Evolutionary conservation across 2,329 filamentous ascomycete genomes (phyloP).

Genomic region (Cercospora nicotianae): DNA sequence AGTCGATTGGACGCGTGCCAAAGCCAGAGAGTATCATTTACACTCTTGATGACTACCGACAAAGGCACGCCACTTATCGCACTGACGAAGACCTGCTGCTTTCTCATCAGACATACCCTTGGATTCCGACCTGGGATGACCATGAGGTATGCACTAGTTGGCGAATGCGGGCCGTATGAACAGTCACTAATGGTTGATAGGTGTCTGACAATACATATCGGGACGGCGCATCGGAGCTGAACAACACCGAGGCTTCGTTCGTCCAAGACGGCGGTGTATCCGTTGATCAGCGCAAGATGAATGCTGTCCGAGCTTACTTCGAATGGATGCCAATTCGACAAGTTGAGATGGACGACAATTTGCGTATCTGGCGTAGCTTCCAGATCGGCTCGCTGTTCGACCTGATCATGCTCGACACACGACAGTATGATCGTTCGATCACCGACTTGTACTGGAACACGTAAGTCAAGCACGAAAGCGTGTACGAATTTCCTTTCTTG

Average conservation of each 20-base stretch:
- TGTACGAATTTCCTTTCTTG: too few relatives aligned
- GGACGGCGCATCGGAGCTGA: conserved; percentile 60
- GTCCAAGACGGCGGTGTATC: conserved; percentile 57
- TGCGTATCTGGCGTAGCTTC: conserved; percentile 68
- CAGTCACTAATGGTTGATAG: too few relatives aligned
- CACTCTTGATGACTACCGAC: conserved; percentile 61
- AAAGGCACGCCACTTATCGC: conserved; percentile 58
- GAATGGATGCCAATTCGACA: conserved; percentile 60
- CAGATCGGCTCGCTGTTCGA: conserved; percentile 66
- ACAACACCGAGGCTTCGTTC: conserved; percentile 69
- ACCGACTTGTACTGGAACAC: conserved; percentile 51
- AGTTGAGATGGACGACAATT: conserved; percentile 67
- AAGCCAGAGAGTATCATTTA: conserved; percentile 55
- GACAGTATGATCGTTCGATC: conserved; percentile 67
- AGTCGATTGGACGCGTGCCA: conserved; percentile 54
- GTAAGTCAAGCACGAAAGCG: too few relatives aligned
- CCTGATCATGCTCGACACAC: conserved; percentile 67
- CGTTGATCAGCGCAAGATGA: conserved; percentile 72
- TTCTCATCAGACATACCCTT: conserved; percentile 58
- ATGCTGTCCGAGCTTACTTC: conserved; percentile 69
- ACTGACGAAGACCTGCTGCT: conserved; percentile 61
- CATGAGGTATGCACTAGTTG: too few relatives aligned
- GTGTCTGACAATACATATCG: conserved; percentile 66
- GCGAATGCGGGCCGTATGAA: too few relatives aligned
- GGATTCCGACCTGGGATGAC: conserved; percentile 49